Evolutionary conservation across 768 basidiomycete species (phyloP).

Genomic region (Psilocybe sp.): DNA sequence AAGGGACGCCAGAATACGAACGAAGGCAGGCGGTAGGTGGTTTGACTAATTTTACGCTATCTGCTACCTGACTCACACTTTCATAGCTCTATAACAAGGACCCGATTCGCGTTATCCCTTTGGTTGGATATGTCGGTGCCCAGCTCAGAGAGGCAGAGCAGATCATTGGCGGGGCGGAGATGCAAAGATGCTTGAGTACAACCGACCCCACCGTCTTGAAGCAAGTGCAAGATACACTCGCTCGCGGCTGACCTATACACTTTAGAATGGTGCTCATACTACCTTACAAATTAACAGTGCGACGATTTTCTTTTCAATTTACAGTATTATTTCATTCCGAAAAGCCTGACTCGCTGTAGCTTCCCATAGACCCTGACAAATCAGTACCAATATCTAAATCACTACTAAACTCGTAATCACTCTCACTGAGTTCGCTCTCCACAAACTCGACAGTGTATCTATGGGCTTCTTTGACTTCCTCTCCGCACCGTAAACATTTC

Average conservation of each 20-base stretch:
- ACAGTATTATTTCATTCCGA: constrained; percentile 29
- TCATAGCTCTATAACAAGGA: constrained; percentile 67
- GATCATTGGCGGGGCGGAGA: constrained; percentile 50
- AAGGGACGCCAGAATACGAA: constrained; percentile 73
- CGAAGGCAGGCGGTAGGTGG: constrained; percentile 65
- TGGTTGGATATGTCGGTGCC: constrained; percentile 58
- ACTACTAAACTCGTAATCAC: constrained; percentile 62
- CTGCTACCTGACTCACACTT: constrained; percentile 4
- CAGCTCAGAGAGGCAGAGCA: constrained; percentile 65
- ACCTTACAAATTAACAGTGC: too few species aligned
- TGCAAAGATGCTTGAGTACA: constrained; percentile 63
- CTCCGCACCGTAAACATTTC: constrained; percentile 82
- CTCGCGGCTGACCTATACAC: constrained; percentile 11
- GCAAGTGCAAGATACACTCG: constrained; percentile 60
- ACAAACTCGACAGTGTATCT: constrained; percentile 47
- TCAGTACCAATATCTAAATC: constrained; percentile 50
- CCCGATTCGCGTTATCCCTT: constrained; percentile 62
- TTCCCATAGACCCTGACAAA: constrained; percentile 54
- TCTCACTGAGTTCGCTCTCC: constrained; percentile 39
- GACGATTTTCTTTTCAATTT: not conserved
- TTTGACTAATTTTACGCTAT: constrained; percentile 2
- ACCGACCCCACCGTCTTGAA: constrained; percentile 73
- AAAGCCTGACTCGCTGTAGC: constrained; percentile 45
- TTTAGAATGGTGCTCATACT: not conserved
- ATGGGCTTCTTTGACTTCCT: constrained; percentile 61